These are phyloP conservation scores for Helotiales sp. DNA, from an alignment of 2,329 filamentous ascomycete genomes.

Conservation along the genomic window DNA sequence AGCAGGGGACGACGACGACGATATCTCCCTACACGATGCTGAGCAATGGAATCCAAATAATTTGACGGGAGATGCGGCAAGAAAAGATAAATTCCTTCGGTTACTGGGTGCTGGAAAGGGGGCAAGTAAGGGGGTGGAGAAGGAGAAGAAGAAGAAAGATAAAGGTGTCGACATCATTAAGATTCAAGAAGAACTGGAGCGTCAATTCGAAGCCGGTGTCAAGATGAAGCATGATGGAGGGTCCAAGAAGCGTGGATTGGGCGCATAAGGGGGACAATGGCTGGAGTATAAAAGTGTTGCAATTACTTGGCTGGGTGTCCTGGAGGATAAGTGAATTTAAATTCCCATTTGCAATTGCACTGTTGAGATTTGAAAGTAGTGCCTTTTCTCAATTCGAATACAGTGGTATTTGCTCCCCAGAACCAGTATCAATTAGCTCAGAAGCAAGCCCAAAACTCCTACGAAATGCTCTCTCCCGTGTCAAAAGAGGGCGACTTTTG, in stretches of 20 bases:
- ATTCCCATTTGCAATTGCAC: constrained; percentile 17
- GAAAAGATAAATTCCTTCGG: constrained; percentile 45
- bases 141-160: constrained; percentile 24
- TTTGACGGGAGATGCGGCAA: constrained; percentile 40
- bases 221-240: constrained; percentile 46
- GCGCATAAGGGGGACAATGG: constrained; percentile 37
- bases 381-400: not conserved
- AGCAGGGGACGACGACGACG: not conserved
- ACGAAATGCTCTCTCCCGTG: not conserved
- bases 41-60: constrained; percentile 42
- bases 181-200: constrained; percentile 44
- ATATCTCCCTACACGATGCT: not conserved
- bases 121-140: constrained; percentile 17
- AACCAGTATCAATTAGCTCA: not conserved
- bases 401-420: not conserved
- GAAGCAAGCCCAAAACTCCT: constrained; percentile 2
- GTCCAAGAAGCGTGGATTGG: constrained; percentile 44
- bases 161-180: constrained; percentile 33
- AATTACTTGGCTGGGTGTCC: constrained; percentile 1
- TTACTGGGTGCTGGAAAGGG: constrained; percentile 43
- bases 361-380: not conserved
- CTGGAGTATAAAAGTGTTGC: not conserved
- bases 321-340: not conserved
- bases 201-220: constrained; percentile 45
- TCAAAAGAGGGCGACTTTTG: constrained; percentile 11